Percentiles rank a stretch among this genome's conserved stretches.
These are phyloP conservation scores for Chlorella sp. DNA, from an alignment of 139 green algal species.

Conservation along the genomic window DNA sequence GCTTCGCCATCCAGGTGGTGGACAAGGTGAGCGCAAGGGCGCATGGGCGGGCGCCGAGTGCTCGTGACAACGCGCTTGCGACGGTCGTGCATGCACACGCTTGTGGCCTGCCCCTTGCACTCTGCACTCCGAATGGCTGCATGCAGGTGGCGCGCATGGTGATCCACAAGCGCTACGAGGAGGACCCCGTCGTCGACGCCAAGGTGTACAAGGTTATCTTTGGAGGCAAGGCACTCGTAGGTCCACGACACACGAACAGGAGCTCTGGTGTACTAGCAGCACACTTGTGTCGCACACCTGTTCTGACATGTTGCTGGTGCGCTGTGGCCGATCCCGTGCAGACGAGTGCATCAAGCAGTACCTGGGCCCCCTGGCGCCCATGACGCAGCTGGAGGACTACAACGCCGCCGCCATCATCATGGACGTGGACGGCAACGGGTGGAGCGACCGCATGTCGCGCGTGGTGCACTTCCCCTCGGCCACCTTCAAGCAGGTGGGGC, in stretches of 20 bases:
- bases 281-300: too few relatives aligned
- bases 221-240: too few relatives aligned
- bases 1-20: background rate
- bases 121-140: too few relatives aligned
- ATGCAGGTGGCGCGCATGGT: background rate
- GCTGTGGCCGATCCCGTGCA: too few relatives aligned
- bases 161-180: background rate
- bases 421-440: conserved; percentile 40
- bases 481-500: conserved; percentile 23
- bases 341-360: background rate
- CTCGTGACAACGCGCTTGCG: too few relatives aligned
- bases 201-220: background rate
- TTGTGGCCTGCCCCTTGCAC: too few relatives aligned
- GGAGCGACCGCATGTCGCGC: conserved; percentile 33
- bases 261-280: too few relatives aligned
- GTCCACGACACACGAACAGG: too few relatives aligned
- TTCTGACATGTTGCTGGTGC: too few relatives aligned
- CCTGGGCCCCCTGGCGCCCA: background rate
- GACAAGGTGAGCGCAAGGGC: background rate
- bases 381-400: background rate
- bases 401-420: background rate
- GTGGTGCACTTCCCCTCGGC: conserved; percentile 35
- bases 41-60: too few relatives aligned
- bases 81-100: too few relatives aligned
- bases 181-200: background rate